phyloP scores from a whole-genome alignment of 306 rosid species.

The Acacia confusa region DNA sequence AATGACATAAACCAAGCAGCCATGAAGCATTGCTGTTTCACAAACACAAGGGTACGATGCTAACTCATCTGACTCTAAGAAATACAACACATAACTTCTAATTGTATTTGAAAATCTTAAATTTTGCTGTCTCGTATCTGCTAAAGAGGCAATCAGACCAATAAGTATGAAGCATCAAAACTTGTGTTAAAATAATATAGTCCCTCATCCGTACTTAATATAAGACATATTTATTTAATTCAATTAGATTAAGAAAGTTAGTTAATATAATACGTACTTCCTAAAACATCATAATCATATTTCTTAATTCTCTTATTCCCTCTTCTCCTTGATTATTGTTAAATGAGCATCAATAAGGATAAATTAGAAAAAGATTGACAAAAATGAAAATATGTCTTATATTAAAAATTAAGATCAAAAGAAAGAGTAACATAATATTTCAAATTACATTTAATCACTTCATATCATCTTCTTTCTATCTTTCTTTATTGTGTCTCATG shows the following conservation, averaged over 20 bases:
- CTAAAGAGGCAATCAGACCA: neutral
- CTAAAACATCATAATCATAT: too few relatives aligned
- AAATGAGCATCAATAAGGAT: too few relatives aligned
- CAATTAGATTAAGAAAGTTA: too few relatives aligned
- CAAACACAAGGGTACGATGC: neutral
- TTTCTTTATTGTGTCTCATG: neutral
- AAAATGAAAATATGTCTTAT: too few relatives aligned
- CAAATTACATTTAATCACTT: neutral
- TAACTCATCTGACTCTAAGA: neutral
- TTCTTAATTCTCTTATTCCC: too few relatives aligned
- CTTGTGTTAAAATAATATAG: neutral
- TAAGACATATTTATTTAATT: too few relatives aligned
- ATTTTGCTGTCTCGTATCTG: neutral
- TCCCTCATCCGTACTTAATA: too few relatives aligned
- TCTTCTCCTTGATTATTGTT: too few relatives aligned
- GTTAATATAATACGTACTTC: too few relatives aligned
- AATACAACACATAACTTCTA: neutral
- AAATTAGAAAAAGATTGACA: too few relatives aligned
- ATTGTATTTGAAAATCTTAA: neutral
- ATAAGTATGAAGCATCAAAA: neutral
- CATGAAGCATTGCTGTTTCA: neutral
- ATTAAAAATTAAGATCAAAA: too few relatives aligned
- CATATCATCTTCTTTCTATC: neutral
- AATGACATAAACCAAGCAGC: conserved; percentile 2
- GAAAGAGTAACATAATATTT: neutral